Base-by-base conservation (phyloP, 2,329 filamentous ascomycete genomes). In the Aureobasidium musti region DNA sequence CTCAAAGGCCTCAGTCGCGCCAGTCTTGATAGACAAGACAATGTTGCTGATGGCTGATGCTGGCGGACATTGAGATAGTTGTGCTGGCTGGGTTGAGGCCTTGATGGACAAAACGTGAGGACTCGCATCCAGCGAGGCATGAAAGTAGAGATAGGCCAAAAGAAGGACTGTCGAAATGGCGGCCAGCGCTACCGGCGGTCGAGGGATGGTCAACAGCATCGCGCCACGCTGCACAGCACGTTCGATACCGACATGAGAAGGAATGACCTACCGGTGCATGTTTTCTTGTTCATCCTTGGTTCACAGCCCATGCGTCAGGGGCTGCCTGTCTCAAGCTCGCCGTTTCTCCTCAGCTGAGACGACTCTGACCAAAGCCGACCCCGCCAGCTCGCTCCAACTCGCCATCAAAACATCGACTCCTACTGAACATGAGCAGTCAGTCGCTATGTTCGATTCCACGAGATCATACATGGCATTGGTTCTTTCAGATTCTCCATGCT, bases 11-110 rank as follows among this genome's bases (percentile, higher is more conserved):
- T 87, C 85, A 8, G 83, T 84, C 19, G 85, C 84, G 63, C 85
- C 86, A 0, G 86, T 87, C 69, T 83, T 83, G 68, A 88, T 77
- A 11, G 86, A 77, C 19, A 87, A 80, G 67, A 87, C 82, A 54
- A 87, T 75, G 71, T 87, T 79, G 3, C 83, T 77, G 3, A 77
- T 76, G 33, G 76, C 76, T 1, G 70, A 67, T 35, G 60, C 33
- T 11, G 66, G 53, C 17, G 66, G 52, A 26, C 66, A 67, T 23
- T 65, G 49, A 19, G 61, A 28, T 26, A 37, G 61, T 7, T 43
- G 61, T 37, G 49, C 10, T 28, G 49, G 17, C 28, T 45, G 61
- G 5, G 33, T 43, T 14, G 61, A 56, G 21, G 23, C 37, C 21
- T 50, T 50, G 21, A 54, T 43, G 21, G 61, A 56, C 7, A 63